phyloP scores from a whole-genome alignment of 768 basidiomycete genomes.

The Hygrophorus russula region DNA sequence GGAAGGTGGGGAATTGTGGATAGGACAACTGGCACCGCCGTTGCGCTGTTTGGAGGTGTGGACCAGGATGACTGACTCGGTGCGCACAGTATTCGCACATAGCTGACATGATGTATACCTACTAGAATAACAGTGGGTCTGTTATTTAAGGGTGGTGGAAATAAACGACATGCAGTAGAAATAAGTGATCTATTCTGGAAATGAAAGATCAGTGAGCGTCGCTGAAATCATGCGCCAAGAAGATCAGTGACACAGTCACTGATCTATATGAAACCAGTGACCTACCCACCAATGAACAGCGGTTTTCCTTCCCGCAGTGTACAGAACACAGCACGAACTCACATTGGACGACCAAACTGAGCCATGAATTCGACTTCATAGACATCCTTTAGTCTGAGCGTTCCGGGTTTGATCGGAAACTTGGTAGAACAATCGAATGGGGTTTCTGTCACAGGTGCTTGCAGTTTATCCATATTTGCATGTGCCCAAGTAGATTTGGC shows the following conservation, averaged over 20 bases:
- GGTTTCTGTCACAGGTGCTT: conserved; percentile 3
- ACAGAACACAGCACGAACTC: too few species aligned
- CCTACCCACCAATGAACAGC: background rate
- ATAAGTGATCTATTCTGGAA: background rate
- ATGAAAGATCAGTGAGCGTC: background rate
- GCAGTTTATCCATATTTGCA: background rate
- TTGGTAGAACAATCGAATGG: conserved; percentile 2
- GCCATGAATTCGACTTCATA: background rate
- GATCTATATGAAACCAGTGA: background rate
- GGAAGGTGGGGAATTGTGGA: conserved; percentile 10
- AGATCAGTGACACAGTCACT: background rate
- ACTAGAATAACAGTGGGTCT: background rate
- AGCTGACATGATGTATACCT: too few species aligned
- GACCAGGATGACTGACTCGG: background rate
- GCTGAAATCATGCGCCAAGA: background rate
- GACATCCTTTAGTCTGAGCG: background rate
- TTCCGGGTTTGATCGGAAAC: background rate
- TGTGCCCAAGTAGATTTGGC: background rate
- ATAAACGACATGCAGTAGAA: background rate
- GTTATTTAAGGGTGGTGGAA: background rate
- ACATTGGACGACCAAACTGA: conserved; percentile 1
- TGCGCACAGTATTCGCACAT: background rate
- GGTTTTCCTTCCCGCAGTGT: conserved; percentile 2
- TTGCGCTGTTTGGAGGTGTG: conserved; percentile 3
- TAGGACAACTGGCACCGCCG: conserved; percentile 1